Base-by-base conservation (phyloP, 169 alveolate genomes). In the Plasmodium fragile region DNA sequence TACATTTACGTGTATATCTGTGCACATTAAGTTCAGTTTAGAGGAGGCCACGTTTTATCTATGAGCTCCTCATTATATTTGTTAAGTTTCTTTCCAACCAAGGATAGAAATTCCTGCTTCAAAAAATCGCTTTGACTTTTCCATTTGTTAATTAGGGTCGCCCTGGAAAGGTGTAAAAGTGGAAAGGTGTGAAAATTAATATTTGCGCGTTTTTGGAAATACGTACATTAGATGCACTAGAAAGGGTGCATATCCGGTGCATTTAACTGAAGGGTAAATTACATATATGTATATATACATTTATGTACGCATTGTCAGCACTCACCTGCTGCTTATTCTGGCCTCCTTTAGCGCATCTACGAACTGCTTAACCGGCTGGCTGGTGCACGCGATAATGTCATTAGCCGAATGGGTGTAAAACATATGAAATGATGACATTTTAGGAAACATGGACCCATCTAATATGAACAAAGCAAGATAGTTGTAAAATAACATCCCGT, bases 401-500 rank as follows among this genome's bases (percentile, higher is more conserved):
- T 69, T 78, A n/a, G 78, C 25, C 16, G 87, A 34, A 78, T 89
- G 94, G 22, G 94, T 41, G 49, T 89, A 89, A 28, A 25, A 78
- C n/a, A 5, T 28, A 77, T 89, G 89, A 30, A 89, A 78, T 34
- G 71, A 77, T 39, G 53, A 65, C 82, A 89, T 89, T 89, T 89
- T 89, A 36, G 89, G 78, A 78, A 89, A 89, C 73, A 89, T 89
- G 16, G 94, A 77, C 45, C 94, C 94, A 78, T 89, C 82, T 77
- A 89, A 89, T 89, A 77, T 78, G 52, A 89, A 89, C 53, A 89
- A 78, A 11, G 94, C 94, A 89, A 89, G 34, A 39, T 89, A 89
- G 49, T 89, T 78, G 65, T 89, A 77, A 89, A 77, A 89, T 3
- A 79, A 34, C 30, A 89, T 36, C 30, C 81, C 90, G 49, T 89